phyloP scores from a whole-genome alignment of 805 yeast species.

The Kockiozyma suomiensis region DNA sequence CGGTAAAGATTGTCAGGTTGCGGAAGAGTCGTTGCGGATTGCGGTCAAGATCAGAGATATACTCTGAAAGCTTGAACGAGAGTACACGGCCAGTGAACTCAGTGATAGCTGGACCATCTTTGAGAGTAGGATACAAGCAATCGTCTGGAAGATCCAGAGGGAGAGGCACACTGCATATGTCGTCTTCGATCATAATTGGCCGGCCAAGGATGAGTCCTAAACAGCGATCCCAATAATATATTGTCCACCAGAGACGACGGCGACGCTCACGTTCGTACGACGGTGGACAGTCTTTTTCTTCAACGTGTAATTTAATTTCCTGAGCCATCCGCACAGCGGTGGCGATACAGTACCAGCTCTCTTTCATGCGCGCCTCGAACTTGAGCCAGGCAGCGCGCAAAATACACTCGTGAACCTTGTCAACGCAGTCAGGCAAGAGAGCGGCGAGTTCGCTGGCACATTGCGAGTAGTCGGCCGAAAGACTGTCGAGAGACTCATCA shows the following conservation, averaged over 20 bases:
- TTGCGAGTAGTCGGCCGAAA: constrained; percentile 25
- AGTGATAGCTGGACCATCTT: constrained; percentile 13
- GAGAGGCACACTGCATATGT: constrained; percentile 25
- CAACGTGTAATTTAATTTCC: constrained; percentile 30
- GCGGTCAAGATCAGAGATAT: constrained; percentile 22
- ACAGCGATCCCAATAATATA: constrained; percentile 33
- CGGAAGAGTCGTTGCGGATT: constrained; percentile 26
- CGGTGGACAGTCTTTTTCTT: constrained; percentile 25
- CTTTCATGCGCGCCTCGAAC: constrained; percentile 31
- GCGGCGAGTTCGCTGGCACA: constrained; percentile 29
- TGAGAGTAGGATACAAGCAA: constrained; percentile 19
- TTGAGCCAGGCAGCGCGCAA: constrained; percentile 28
- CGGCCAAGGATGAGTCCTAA: constrained; percentile 29
- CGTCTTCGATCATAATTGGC: constrained; percentile 31
- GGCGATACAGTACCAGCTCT: constrained; percentile 31
- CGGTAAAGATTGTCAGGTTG: constrained; percentile 23
- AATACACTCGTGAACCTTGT: constrained; percentile 26
- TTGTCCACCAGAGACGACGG: constrained; percentile 33
- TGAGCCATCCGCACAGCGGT: constrained; percentile 32
- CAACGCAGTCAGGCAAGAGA: constrained; percentile 28
- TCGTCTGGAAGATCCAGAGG: constrained; percentile 32
- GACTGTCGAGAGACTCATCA: constrained; percentile 14
- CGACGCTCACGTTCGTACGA: constrained; percentile 32
- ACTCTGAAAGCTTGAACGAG: constrained; percentile 14
- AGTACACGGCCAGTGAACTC: constrained; percentile 23